phyloP scores from a whole-genome alignment of 768 basidiomycete species.

The Tricholoma bakamatsutake region DNA sequence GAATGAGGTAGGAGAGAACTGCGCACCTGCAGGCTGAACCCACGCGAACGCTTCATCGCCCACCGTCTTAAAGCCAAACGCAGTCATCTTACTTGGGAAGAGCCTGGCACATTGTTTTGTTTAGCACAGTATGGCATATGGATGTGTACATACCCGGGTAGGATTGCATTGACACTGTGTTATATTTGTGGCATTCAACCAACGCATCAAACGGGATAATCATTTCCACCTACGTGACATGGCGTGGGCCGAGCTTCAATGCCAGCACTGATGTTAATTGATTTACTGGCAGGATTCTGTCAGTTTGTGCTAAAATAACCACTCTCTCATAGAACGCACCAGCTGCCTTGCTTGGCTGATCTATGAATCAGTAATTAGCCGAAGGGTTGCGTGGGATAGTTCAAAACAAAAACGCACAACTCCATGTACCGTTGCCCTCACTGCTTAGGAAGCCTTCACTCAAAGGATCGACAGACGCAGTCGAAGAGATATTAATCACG shows the following conservation, averaged over 20 bases:
- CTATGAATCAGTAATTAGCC: slow-evolving; percentile 27
- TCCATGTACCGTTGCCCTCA: slow-evolving; percentile 65
- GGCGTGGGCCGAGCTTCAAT: slow-evolving; percentile 49
- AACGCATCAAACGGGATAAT: neutral
- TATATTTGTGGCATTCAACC: neutral
- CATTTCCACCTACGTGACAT: slow-evolving; percentile 54
- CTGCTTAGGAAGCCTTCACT: slow-evolving; percentile 47
- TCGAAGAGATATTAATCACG: slow-evolving; percentile 81
- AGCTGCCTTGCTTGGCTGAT: slow-evolving; percentile 82
- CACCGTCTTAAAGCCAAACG: slow-evolving; percentile 52
- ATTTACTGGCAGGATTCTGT: slow-evolving; percentile 41
- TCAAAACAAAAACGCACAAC: slow-evolving; percentile 50
- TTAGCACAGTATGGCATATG: neutral
- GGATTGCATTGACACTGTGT: slow-evolving; percentile 76
- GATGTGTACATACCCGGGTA: slow-evolving; percentile 54
- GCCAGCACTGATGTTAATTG: slow-evolving; percentile 74
- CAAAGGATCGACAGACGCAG: slow-evolving; percentile 47
- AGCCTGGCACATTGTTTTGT: slow-evolving; percentile 33
- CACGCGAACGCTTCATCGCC: slow-evolving; percentile 49
- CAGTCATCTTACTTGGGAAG: slow-evolving; percentile 85
- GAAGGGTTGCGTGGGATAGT: neutral
- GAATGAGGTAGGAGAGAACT: neutral
- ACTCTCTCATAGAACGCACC: slow-evolving; percentile 26
- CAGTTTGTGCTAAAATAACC: neutral
- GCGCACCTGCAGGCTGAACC: slow-evolving; percentile 59